Evolutionary conservation across 2,329 filamentous ascomycete species (phyloP).

Genomic region (Botrytis fabae): DNA sequence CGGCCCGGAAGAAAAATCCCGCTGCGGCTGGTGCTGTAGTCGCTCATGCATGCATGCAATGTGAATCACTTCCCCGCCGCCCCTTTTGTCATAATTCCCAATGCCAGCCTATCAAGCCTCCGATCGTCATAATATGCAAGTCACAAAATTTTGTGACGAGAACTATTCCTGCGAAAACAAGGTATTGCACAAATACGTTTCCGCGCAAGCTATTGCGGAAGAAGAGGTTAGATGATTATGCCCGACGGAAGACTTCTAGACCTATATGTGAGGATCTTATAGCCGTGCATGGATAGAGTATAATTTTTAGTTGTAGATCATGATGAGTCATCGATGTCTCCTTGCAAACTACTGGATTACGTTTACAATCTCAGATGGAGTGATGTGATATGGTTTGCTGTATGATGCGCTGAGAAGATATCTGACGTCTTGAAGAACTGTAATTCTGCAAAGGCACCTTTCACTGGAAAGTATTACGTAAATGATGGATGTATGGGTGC

Average conservation of each 20-base stretch:
- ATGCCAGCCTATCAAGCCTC: not conserved
- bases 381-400: not conserved
- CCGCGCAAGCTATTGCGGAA: not conserved
- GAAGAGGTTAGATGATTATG: not conserved
- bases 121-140: not conserved
- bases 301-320: not conserved
- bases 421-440: not conserved
- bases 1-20: not conserved
- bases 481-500: not conserved
- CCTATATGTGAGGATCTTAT: conserved; percentile 1
- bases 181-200: not conserved
- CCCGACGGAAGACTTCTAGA: not conserved
- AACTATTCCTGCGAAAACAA: not conserved
- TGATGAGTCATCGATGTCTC: not conserved
- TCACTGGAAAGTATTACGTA: not conserved
- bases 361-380: not conserved
- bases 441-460: not conserved
- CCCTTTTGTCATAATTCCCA: not conserved
- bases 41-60: not conserved
- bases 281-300: not conserved
- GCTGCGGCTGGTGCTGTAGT: not conserved
- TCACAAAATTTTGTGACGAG: not conserved
- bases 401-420: not conserved
- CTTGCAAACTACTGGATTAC: not conserved
- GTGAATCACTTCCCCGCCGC: conserved; percentile 3